Base-by-base conservation (phyloP, 306 rosid genomes). In the Prunus mongolica region DNA sequence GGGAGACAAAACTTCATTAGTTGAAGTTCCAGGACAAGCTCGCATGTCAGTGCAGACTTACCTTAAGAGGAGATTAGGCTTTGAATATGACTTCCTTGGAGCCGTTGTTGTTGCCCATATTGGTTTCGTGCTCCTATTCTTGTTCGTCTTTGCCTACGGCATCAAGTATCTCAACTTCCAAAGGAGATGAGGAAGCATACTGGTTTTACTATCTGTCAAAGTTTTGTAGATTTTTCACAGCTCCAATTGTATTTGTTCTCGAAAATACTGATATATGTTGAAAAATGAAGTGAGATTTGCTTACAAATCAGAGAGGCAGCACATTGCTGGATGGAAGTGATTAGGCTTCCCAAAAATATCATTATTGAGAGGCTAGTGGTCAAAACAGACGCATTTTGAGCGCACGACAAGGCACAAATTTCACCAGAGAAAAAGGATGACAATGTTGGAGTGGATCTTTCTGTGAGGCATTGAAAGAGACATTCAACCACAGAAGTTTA, bases 91-190 rank as follows among this genome's bases (percentile, higher is more conserved):
- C 71, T 86, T 84, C 78, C 85, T 84, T n/a, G 86, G 85, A 75
- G 81, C 46, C n/a, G 89, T 82, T 82, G 89, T 80, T 64, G 66
- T 62, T 19, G 87, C 74, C 34, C 92, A 86, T 69, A 32, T 86
- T 75, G 88, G 67, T 76, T 88, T 88, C 62, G 52, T 57, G 63
- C 32, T 67, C 13, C 0, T 84, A 58, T 86, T 88, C 72, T 74
- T 82, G 61, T 71, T 86, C 25, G 86, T 85, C 54, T 86, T 88
- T 82, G 87, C 92, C 32, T 83, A 75, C 3, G 70, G 84, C 74
- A 86, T 88, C 85, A 88, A 82, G 82, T 78, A 67, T 56, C 72
- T 88, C 6, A 86, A 88, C 68, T 86, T 86, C 73, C 92, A 88
- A 62, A 88, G 77, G 62, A 79, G 89, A 82, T 84, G 73, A 67